Conservation (phyloP, 192 early-diverging fungal genomes). For the Dimargaris verticillata region DNA sequence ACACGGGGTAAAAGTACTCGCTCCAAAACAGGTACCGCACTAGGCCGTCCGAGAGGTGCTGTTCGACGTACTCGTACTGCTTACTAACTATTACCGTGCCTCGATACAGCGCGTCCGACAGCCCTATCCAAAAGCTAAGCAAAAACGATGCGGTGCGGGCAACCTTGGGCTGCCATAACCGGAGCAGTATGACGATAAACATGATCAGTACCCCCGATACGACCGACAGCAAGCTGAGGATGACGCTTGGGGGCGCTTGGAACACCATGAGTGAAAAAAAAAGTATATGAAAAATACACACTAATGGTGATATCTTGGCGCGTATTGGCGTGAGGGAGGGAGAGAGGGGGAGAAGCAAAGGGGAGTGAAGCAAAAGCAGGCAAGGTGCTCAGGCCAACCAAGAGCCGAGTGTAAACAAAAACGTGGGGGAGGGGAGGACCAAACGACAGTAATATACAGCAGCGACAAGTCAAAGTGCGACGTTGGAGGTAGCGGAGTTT, state of each 20-base stretch:
- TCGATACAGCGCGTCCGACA: neutral
- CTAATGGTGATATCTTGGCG: too few relatives aligned
- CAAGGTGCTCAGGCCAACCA: too few relatives aligned
- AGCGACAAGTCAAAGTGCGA: too few relatives aligned
- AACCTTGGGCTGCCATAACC: slow-evolving; percentile 1
- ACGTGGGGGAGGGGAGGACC: too few relatives aligned
- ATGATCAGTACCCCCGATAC: neutral
- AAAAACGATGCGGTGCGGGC: slow-evolving; percentile 1
- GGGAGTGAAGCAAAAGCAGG: too few relatives aligned
- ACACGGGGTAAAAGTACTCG: slow-evolving; percentile 8
- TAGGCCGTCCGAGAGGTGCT: neutral
- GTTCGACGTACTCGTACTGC: slow-evolving; percentile 7
- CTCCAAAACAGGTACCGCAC: slow-evolving; percentile 5
- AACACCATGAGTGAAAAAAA: neutral
- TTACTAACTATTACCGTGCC: neutral
- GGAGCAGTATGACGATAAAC: neutral
- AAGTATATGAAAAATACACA: neutral
- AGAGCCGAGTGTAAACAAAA: too few relatives aligned
- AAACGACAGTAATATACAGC: too few relatives aligned
- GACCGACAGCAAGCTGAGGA: neutral
- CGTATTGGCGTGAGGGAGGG: too few relatives aligned
- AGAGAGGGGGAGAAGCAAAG: too few relatives aligned
- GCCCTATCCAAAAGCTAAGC: slow-evolving; percentile 2
- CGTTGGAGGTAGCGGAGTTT: too few relatives aligned
- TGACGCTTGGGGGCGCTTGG: neutral